Evolutionary conservation across 257 asterid species (phyloP).

Genomic region (Verbascum thapsus): DNA sequence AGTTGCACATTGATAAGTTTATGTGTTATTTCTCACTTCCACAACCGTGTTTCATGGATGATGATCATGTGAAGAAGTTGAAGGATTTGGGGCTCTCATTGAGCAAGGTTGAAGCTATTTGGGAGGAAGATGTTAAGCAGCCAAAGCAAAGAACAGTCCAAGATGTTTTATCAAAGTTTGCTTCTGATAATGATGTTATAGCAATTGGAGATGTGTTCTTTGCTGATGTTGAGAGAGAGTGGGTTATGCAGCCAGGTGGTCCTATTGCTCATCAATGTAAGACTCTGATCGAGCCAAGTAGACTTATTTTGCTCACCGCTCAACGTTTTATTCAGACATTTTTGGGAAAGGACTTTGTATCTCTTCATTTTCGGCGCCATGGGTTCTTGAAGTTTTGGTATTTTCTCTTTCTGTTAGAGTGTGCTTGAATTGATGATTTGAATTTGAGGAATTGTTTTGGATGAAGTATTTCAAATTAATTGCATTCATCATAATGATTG

Average conservation of each 20-base stretch:
- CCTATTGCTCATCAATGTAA: slow-evolving; percentile 85
- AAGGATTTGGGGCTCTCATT: slow-evolving; percentile 75
- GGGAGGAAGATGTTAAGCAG: slow-evolving; percentile 90
- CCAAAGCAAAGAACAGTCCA: slow-evolving; percentile 62
- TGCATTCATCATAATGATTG: too few species aligned
- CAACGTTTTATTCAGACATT: slow-evolving; percentile 95
- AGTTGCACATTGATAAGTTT: slow-evolving; percentile 69
- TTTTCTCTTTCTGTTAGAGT: slow-evolving; percentile 13
- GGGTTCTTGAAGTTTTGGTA: slow-evolving; percentile 99
- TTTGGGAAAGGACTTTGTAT: slow-evolving; percentile 77
- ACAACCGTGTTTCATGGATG: slow-evolving; percentile 83
- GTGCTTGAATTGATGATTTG: too few species aligned
- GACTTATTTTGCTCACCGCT: slow-evolving; percentile 87
- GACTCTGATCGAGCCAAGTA: slow-evolving; percentile 86
- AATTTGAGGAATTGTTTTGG: too few species aligned
- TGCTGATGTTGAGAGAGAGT: slow-evolving; percentile 83
- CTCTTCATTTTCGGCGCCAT: slow-evolving; percentile 96
- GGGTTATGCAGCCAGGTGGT: slow-evolving; percentile 98
- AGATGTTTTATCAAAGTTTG: slow-evolving; percentile 68
- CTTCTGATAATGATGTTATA: slow-evolving; percentile 72
- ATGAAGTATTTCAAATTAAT: too few species aligned
- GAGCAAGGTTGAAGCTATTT: slow-evolving; percentile 71
- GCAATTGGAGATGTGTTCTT: slow-evolving; percentile 96
- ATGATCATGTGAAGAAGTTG: slow-evolving; percentile 84
- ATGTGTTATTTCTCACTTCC: slow-evolving; percentile 89